Conservation (phyloP, 805 yeast species). For the Schizosaccharomyces octosporus region DNA sequence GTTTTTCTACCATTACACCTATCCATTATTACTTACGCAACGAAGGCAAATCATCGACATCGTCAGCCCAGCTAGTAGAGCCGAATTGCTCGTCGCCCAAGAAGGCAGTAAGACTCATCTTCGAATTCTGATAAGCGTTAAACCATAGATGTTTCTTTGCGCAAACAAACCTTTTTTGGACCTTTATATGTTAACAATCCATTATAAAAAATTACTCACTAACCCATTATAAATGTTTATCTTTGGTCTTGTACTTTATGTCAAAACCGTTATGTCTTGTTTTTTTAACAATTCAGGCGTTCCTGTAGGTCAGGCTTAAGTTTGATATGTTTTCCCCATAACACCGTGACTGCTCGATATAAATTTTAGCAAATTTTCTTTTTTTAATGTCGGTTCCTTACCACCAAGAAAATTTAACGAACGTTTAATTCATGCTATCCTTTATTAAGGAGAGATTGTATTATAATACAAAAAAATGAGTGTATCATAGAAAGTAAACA, state of each 20-base stretch:
- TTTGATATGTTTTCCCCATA: neutral
- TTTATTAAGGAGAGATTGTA: too few species aligned
- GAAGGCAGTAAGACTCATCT: constrained; percentile 8
- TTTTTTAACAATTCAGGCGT: neutral
- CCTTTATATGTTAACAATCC: constrained; percentile 2
- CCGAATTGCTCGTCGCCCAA: constrained; percentile 5
- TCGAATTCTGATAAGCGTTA: constrained; percentile 3
- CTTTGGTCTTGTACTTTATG: neutral
- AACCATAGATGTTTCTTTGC: neutral
- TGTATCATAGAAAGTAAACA: too few species aligned
- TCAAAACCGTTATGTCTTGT: neutral
- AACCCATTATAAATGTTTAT: neutral
- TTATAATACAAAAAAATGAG: too few species aligned
- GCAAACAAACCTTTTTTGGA: neutral
- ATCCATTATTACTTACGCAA: constrained; percentile 4
- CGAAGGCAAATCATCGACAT: constrained; percentile 8
- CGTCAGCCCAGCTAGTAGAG: constrained; percentile 8
- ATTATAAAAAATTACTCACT: constrained; percentile 2
- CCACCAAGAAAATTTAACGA: too few species aligned
- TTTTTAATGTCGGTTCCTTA: neutral
- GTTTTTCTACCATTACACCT: neutral
- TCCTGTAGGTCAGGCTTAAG: neutral
- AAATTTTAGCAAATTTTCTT: neutral
- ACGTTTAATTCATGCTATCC: too few species aligned
- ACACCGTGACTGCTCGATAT: neutral